These are phyloP conservation scores for Mortierella antarctica DNA, from an alignment of 192 early-diverging fungal genomes.

Conservation along the genomic window DNA sequence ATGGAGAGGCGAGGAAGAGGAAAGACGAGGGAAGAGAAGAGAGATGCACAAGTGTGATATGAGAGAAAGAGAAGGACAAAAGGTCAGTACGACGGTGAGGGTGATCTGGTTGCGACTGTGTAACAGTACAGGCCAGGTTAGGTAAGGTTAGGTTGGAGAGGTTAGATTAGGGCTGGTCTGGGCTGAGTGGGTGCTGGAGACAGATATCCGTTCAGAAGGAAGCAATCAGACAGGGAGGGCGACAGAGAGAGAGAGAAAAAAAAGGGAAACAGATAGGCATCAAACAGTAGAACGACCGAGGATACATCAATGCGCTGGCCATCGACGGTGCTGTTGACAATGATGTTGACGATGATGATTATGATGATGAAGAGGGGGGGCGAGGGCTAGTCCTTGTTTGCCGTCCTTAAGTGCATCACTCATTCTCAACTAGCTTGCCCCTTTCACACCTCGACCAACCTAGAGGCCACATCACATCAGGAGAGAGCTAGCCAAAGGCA, in stretches of 20 bases:
- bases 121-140: no score
- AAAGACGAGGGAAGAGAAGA: background rate
- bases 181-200: no score
- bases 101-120: no score
- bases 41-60: background rate
- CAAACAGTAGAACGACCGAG: background rate
- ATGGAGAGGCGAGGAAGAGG: background rate
- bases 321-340: no score
- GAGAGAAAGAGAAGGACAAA: background rate
- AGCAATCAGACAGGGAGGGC: background rate
- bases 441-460: background rate
- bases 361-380: background rate
- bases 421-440: background rate
- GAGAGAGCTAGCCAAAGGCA: background rate
- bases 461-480: constrained; percentile 2
- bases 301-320: no score
- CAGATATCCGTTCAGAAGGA: background rate
- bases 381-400: background rate
- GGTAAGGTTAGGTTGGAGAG: no score
- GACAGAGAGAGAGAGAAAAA: background rate
- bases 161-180: no score
- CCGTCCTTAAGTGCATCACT: no score
- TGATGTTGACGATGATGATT: no score
- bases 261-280: background rate
- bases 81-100: background rate